Base-by-base conservation (phyloP, 2,329 filamentous ascomycete genomes). In the Amylocarpus encephaloides region DNA sequence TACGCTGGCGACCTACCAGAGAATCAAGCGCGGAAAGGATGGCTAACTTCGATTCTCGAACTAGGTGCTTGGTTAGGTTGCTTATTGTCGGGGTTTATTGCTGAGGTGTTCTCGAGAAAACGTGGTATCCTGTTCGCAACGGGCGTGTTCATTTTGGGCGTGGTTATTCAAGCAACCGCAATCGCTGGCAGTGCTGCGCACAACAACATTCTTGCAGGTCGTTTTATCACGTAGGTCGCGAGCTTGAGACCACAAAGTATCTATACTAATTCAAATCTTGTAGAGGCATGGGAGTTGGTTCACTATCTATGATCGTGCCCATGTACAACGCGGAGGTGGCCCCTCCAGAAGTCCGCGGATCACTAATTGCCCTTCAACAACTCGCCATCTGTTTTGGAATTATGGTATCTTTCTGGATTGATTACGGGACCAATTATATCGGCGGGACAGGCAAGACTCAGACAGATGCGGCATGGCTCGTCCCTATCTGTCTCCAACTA, bases 31-130 rank as follows among this genome's bases (percentile, higher is more conserved):
- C 73, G 76, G 56, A 80, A 80, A 59, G 78, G 78, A 13, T 81
- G 77, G 78, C 63, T 82, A 5, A 80, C 77, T 1, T 74, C 85
- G 2, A 88, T 88, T 56, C 78, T 90, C 22, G 85, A 89, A 63
- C 76, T 90, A 1, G 86, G 86, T 46, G 86, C 85, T 39, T 90
- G 85, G 85, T 63, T 88, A n/a, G 86, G 86, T 34, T 79, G 83
- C 0, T 67, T 91, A 2, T 72, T 85, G 36, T 85, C 80, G 2
- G 83, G 85, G 1, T 85, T 85, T 61, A 66, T 89, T n/a, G 85
- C 85, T 15, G 86, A 90, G 62, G 72, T 76, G 3, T 65, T 83
- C 44, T 85, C 82, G 1, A 75, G 86, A 42, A 88, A 88, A 65
- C 83, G 83, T 55, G 77, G 79, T 6, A 82, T 88, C 49, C 67